Conservation (phyloP, 495 filamentous ascomycete species). For the Hyaloscypha bicolor region DNA sequence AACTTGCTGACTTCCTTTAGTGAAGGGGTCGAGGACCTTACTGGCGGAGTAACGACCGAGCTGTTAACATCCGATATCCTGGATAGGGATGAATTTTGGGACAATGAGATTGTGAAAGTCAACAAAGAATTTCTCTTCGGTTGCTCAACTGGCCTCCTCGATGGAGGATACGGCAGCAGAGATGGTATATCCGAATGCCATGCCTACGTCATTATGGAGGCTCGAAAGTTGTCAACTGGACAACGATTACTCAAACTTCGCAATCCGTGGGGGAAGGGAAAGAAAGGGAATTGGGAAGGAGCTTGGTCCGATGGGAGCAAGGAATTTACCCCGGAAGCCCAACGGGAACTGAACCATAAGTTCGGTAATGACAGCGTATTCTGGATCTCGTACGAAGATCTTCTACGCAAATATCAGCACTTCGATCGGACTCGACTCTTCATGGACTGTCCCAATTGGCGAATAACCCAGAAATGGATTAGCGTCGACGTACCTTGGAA, state of each 20-base stretch:
- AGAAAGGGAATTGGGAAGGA: conserved; percentile 73
- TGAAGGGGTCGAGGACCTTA: conserved; percentile 91
- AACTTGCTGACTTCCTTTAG: conserved; percentile 39
- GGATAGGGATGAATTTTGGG: conserved; percentile 88
- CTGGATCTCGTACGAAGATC: conserved; percentile 75
- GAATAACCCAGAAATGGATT: conserved; percentile 82
- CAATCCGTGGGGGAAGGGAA: conserved; percentile 88
- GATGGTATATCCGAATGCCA: conserved; percentile 83
- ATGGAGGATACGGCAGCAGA: conserved; percentile 43
- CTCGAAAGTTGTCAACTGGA: conserved; percentile 66
- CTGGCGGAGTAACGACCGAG: conserved; percentile 86
- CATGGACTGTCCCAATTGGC: conserved; percentile 77
- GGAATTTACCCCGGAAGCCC: conserved; percentile 90
- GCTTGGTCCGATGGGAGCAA: conserved; percentile 90
- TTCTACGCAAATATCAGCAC: conserved; percentile 83
- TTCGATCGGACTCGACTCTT: conserved; percentile 91
- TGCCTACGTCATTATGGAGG: conserved; percentile 87
- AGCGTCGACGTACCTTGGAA: conserved; percentile 85
- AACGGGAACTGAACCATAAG: conserved; percentile 69
- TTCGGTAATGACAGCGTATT: conserved; percentile 83
- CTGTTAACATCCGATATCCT: conserved; percentile 80
- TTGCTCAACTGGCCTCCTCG: conserved; percentile 64
- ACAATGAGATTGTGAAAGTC: conserved; percentile 78
- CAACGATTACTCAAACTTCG: conserved; percentile 64
- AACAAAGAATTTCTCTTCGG: conserved; percentile 90